Evolutionary conservation across 192 early-diverging fungal genomes (phyloP), one percentile per base, ranked within the genome.

Genomic region (Coemansia aciculifera): DNA sequence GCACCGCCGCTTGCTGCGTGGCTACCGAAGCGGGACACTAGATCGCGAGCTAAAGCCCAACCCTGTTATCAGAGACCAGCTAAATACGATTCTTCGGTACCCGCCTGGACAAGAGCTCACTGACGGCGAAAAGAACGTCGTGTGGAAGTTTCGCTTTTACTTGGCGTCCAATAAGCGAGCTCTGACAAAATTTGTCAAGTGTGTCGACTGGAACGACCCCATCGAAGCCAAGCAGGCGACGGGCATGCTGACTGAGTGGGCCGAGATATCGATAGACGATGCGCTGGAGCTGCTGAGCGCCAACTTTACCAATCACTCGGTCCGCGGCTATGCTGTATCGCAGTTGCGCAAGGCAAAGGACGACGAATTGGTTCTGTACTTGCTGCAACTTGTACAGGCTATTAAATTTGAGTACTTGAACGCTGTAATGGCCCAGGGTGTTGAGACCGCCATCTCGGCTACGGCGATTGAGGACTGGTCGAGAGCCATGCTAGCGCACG

Each of bases 131-230:
- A 97, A 97, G 71, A 94, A 99, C 67, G 67, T 95, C n/a, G 78
- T 98, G 24, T 99, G 98, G 98, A 98, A 97, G 71, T 99, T 96
- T 76, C 86, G 98, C 60, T 98, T 93, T 64, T 96, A 97, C 67
- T 81, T 99, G 44, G 93, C 95, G 23, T 78, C 92, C 23, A 95
- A 99, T 83, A 96, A 95, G 66, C 75, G 90, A 84, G 96, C 98
- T 1, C 81, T 98, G 57, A 98, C 98, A 54, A 99, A 99, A 77
- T 99, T 99, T 81, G 78, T 99, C 15, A 95, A 94, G 73, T 95
- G 91, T 59, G 98, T 99, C 10, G 90, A 90, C 5, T 99, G 98
- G 98, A 87, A 83, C 29, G 98, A 99, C 66, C 74, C 89, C 2
- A 89, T 92, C 19, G 98, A 99, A 79, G 87, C 87, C 3, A 90